Evolutionary conservation across 192 early-diverging fungal genomes (phyloP), one percentile per base, ranked within the genome.

Genomic region (Neocallimastix lanati): DNA sequence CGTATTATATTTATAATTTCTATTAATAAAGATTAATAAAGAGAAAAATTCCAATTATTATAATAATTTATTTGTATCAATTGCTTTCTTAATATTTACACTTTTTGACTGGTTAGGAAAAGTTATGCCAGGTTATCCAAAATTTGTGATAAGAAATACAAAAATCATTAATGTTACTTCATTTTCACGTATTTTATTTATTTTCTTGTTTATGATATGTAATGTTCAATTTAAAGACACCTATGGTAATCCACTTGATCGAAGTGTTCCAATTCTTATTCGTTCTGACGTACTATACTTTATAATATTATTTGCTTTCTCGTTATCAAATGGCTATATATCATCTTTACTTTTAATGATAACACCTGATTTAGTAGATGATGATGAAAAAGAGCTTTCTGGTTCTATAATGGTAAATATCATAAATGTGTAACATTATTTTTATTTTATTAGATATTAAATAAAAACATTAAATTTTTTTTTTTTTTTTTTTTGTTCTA

Each of bases 1-100:
- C n/a, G n/a, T n/a, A n/a, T n/a, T n/a, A n/a, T n/a, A n/a, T n/a
- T n/a, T n/a, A n/a, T n/a, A n/a, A n/a, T n/a, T n/a, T n/a, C n/a
- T n/a, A n/a, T 82, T 76, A 29, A 83, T 78, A 80, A 82, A 50
- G 40, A 50, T 50, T 50, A 50, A 50, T 50, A 50, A 50, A 21
- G 40, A 21, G 3, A 50, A 50, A 21, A 50, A 50, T 50, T 80
- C 85, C 80, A 78, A 82, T 81, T 83, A 83, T 29, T 86, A 82
- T 77, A 87, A 79, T 88, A 87, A 58, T 87, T 88, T 79, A 30
- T 92, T 92, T 85, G 88, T 92, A 29, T 87, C 92, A 3, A 84
- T 93, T 76, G 92, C 93, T 77, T 95, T 94, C 79, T 84, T 95
- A 78, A 77, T 88, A 15, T 94, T 86, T 79, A 93, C 92, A 82